These are phyloP conservation scores for Syzygium aqueum DNA, from an alignment of 345 rosid genomes.

Conservation along the genomic window DNA sequence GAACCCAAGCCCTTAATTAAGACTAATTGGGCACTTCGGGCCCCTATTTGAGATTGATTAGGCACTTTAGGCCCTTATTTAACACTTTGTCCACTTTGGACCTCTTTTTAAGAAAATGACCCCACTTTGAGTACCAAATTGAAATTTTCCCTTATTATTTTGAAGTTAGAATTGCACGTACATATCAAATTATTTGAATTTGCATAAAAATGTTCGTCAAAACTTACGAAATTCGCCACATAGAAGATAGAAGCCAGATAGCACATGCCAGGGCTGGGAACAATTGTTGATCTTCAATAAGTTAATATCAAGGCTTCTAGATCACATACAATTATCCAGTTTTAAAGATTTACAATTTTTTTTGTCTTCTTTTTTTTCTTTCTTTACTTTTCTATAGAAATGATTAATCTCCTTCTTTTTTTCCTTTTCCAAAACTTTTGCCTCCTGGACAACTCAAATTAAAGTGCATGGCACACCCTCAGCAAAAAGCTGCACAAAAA, in stretches of 20 bases:
- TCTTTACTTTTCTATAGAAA: not conserved
- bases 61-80: too few species aligned
- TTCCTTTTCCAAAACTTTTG: conserved; percentile 10
- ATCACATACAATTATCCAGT: not conserved
- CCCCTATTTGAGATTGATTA: too few species aligned
- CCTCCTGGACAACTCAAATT: conserved; percentile 57
- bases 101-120: too few species aligned
- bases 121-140: too few species aligned
- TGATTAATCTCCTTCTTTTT: not conserved
- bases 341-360: not conserved
- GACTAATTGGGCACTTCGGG: too few species aligned
- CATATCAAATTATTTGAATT: not conserved
- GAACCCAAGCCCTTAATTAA: too few species aligned
- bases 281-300: not conserved
- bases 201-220: not conserved
- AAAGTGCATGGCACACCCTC: conserved; percentile 25
- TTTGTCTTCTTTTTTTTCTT: not conserved
- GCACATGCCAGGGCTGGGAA: not conserved
- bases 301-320: not conserved
- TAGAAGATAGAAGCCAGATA: not conserved
- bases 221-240: not conserved
- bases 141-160: not conserved
- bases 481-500: not conserved
- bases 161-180: not conserved
- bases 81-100: too few species aligned